Evolutionary conservation across 2,329 filamentous ascomycete species (phyloP), one percentile per base, ranked within the genome.

Genomic region (Gyromitra esculenta): DNA sequence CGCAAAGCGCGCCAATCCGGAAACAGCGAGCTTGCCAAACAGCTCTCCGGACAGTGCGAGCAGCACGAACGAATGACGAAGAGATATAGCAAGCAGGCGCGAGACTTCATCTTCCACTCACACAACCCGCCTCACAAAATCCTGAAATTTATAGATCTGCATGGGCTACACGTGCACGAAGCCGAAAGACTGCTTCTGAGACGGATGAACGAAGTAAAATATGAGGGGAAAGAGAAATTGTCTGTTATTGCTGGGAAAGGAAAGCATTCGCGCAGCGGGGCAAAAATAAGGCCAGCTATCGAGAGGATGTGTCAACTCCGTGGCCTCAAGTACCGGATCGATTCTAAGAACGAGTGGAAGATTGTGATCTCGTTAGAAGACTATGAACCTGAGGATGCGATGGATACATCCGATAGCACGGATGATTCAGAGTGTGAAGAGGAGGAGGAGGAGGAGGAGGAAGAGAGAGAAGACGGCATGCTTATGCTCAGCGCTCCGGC

Each of bases 181-280:
- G 96, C 95, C 2, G 93, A 97, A 86, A 89, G 92, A 79, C 95
- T 97, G 74, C 86, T 98, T 35, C 92, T 96, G 85, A 87, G 92
- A 83, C 88, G 95, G 79, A 97, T 99, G 82, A 89, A 89, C 80
- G 90, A 92, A 80, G 94, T 93, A 76, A 89, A 90, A 82, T 84
- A 87, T 69, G 87, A 89, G 48, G 92, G 92, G 0, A 91, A 96
- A 85, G 89, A 86, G 21, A 93, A 97, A 84, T 85, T 98, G 73
- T 94, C 97, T 84, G 94, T 97, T 87, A 97, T 99, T 81, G 95
- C 98, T 37, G 96, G 96, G 82, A 97, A 95, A 84, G 96, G 96
- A 2, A 95, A 96, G 83, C 96, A 99, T 85, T 93, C 90, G 63
- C 86, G 85, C 7, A 88, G 90, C 79, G 92, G 96, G 81, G 87